These are phyloP conservation scores for Cercospora sp. DNA, from an alignment of 2,329 filamentous ascomycete species.

Conservation along the genomic window DNA sequence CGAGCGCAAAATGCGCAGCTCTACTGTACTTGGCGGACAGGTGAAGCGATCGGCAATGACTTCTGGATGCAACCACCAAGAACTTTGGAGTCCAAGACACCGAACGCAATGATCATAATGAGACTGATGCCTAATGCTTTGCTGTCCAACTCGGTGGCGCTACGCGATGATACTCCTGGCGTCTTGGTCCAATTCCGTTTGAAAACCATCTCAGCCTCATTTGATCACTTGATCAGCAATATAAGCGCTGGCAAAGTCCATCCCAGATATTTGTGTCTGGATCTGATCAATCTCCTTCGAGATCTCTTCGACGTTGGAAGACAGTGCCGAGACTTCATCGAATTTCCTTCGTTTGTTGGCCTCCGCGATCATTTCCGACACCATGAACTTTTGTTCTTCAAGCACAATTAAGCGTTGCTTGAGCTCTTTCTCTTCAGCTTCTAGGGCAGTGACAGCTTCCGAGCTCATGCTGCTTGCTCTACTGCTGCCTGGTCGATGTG, in stretches of 20 bases:
- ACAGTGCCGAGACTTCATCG: slow-evolving; percentile 80
- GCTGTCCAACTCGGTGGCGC: neutral
- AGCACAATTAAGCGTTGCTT: slow-evolving; percentile 79
- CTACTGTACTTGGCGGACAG: neutral
- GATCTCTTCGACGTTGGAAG: slow-evolving; percentile 78
- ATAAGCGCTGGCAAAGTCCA: slow-evolving; percentile 43
- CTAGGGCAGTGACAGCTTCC: slow-evolving; percentile 61
- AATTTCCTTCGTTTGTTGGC: slow-evolving; percentile 76
- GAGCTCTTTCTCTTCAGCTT: slow-evolving; percentile 80
- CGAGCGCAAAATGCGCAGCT: neutral
- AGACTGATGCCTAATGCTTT: neutral
- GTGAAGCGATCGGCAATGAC: neutral
- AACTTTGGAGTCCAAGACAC: neutral
- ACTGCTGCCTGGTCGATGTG: slow-evolving; percentile 46
- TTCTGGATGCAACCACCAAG: neutral
- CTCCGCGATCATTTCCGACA: slow-evolving; percentile 78
- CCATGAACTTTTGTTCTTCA: slow-evolving; percentile 88
- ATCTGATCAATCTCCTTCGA: slow-evolving; percentile 69
- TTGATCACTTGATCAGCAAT: slow-evolving; percentile 33
- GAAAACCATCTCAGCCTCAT: slow-evolving; percentile 18
- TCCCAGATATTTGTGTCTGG: slow-evolving; percentile 37
- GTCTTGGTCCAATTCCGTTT: neutral
- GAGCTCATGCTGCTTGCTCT: slow-evolving; percentile 51
- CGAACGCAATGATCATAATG: neutral
- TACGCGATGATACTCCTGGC: neutral